phyloP scores from a whole-genome alignment of 257 asterid species.

The Jacaranda copaia region DNA sequence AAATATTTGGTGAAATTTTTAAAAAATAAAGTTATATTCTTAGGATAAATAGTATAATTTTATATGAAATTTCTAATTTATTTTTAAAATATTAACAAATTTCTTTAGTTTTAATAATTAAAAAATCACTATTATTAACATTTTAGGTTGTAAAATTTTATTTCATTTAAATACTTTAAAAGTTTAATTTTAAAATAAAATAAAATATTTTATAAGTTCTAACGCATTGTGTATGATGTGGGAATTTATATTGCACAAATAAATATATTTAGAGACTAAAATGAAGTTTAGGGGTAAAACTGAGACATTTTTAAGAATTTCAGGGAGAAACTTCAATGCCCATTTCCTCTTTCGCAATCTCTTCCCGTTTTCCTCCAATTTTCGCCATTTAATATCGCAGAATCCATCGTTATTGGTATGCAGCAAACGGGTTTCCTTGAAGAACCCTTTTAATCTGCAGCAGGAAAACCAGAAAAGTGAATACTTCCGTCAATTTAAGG shows the following conservation, averaged over 20 bases:
- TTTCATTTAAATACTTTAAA: too few species aligned
- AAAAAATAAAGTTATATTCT: too few species aligned
- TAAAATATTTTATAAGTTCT: too few species aligned
- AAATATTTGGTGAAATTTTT: too few species aligned
- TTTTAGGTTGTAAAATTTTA: too few species aligned
- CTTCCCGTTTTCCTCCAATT: slow-evolving; percentile 18
- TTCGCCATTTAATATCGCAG: slow-evolving; percentile 31
- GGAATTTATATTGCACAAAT: not conserved
- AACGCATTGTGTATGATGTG: too few species aligned
- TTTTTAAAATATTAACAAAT: too few species aligned
- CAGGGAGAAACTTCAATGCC: not conserved
- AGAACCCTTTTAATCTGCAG: slow-evolving; percentile 24
- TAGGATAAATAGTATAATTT: too few species aligned
- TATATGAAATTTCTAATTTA: too few species aligned
- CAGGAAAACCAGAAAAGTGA: slow-evolving; percentile 22
- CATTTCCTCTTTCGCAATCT: slow-evolving; percentile 28
- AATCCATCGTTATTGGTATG: not conserved
- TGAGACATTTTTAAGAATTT: slow-evolving; percentile 9
- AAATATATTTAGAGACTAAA: slow-evolving; percentile 2
- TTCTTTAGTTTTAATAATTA: too few species aligned
- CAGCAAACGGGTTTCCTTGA: slow-evolving; percentile 24
- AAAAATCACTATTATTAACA: too few species aligned
- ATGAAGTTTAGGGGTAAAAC: slow-evolving; percentile 32
- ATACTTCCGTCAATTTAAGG: slow-evolving; percentile 35
- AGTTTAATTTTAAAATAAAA: too few species aligned